These are phyloP conservation scores for Petunia hybrid DNA, from an alignment of 305 asterid species.

Conservation along the genomic window DNA sequence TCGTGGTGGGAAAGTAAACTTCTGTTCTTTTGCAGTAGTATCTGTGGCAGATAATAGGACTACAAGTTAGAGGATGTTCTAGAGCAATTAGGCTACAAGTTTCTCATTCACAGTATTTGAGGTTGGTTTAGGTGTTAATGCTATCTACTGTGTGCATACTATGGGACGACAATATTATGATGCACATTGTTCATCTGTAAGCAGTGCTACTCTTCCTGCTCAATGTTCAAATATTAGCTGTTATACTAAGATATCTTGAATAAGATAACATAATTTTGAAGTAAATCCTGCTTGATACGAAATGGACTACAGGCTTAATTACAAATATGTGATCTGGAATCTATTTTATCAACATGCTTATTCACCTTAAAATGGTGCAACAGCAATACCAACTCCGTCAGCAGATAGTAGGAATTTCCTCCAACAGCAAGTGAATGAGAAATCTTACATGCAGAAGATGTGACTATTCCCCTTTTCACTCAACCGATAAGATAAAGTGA, in stretches of 20 bases:
- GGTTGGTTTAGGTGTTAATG: background rate
- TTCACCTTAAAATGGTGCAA: background rate
- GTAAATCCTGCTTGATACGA: background rate
- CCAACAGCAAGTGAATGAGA: background rate
- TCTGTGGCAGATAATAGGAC: background rate
- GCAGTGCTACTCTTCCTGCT: background rate
- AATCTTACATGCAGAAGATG: background rate
- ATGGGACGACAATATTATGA: background rate
- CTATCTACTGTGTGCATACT: background rate
- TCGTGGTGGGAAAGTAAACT: background rate
- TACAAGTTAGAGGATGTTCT: background rate
- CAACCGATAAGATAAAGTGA: too few species aligned
- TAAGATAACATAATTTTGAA: background rate
- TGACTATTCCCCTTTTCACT: background rate
- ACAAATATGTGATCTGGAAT: background rate
- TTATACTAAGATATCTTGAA: background rate
- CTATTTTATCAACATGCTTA: background rate
- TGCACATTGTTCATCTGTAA: background rate
- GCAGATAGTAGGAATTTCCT: background rate
- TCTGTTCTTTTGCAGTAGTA: background rate
- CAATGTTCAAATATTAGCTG: background rate
- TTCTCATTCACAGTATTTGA: background rate
- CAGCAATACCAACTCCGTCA: background rate
- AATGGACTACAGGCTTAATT: background rate
- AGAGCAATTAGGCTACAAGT: conserved; percentile 4